Conservation (phyloP, 352 stramenopile species). For the Phytophthora ohioensis region DNA sequence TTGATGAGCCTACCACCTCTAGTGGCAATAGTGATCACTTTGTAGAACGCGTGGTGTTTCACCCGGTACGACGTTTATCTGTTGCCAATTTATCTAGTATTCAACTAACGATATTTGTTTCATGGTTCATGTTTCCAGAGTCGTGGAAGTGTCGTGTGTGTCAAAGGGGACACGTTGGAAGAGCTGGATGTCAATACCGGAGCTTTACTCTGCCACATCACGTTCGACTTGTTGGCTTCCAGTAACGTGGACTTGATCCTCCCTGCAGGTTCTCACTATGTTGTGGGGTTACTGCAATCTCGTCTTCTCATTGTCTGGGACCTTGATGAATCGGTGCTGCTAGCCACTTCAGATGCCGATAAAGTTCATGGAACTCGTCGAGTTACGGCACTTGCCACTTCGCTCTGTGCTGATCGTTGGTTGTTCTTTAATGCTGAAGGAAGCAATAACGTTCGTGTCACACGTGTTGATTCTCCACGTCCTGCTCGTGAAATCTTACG, state of each 20-base stretch:
- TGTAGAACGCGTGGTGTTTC: conserved; percentile 41
- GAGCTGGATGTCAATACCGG: conserved; percentile 71
- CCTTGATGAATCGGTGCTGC: conserved; percentile 63
- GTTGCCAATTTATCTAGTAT: background rate
- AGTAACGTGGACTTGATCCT: conserved; percentile 60
- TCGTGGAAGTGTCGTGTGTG: conserved; percentile 55
- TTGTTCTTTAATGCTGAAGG: conserved; percentile 81
- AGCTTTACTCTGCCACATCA: conserved; percentile 61
- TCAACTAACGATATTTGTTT: background rate
- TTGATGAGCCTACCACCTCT: conserved; percentile 31
- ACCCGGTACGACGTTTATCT: conserved; percentile 33
- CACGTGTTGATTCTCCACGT: conserved; percentile 54
- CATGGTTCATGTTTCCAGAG: conserved; percentile 27
- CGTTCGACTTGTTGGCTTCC: conserved; percentile 66
- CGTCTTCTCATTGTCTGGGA: conserved; percentile 72
- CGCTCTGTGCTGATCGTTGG: conserved; percentile 64
- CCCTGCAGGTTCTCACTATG: conserved; percentile 50
- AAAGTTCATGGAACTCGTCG: conserved; percentile 60
- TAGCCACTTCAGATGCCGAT: conserved; percentile 70
- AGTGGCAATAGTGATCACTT: conserved; percentile 19
- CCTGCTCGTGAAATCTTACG: conserved; percentile 76
- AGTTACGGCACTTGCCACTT: conserved; percentile 61
- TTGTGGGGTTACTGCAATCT: conserved; percentile 68
- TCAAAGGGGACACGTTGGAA: conserved; percentile 66
- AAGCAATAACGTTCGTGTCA: conserved; percentile 79